Evolutionary conservation across 345 rosid species (phyloP).

Genomic region (Camelina neglecta): DNA sequence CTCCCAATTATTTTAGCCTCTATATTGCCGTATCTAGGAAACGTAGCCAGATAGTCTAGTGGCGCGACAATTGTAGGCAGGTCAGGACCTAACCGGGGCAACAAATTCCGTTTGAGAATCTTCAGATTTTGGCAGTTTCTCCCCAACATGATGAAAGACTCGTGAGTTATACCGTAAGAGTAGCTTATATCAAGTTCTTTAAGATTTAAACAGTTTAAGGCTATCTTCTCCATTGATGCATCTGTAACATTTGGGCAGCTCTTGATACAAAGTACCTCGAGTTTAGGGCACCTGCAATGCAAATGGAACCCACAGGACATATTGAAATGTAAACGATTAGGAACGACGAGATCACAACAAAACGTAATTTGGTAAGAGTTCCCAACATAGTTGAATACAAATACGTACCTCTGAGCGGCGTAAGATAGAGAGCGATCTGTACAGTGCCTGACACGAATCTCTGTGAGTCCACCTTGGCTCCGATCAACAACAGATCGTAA

Average conservation of each 20-base stretch:
- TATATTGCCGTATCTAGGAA: slow-evolving; percentile 68
- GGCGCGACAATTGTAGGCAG: slow-evolving; percentile 63
- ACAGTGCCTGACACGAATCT: slow-evolving; percentile 71
- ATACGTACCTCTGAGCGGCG: slow-evolving; percentile 64
- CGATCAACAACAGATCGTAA: slow-evolving; percentile 59
- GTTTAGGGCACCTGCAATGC: slow-evolving; percentile 41
- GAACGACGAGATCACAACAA: background rate
- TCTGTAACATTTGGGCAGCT: slow-evolving; percentile 70
- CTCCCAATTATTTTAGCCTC: slow-evolving; percentile 66
- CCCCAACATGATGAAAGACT: slow-evolving; percentile 64
- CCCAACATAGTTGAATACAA: too few species aligned
- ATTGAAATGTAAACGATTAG: background rate
- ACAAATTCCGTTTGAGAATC: slow-evolving; percentile 60
- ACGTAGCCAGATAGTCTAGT: slow-evolving; percentile 53
- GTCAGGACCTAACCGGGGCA: slow-evolving; percentile 61
- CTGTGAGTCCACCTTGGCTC: slow-evolving; percentile 57
- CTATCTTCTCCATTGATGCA: slow-evolving; percentile 62
- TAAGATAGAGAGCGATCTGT: slow-evolving; percentile 62
- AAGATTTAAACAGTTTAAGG: slow-evolving; percentile 56
- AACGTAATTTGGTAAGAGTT: too few species aligned
- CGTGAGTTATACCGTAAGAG: slow-evolving; percentile 68
- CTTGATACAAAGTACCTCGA: slow-evolving; percentile 64
- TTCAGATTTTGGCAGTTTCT: slow-evolving; percentile 57
- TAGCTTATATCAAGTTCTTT: slow-evolving; percentile 72
- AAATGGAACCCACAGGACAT: too few species aligned